Base-by-base conservation (phyloP, 1,284 basidiomycete species). In the Ustilago trichophora region DNA sequence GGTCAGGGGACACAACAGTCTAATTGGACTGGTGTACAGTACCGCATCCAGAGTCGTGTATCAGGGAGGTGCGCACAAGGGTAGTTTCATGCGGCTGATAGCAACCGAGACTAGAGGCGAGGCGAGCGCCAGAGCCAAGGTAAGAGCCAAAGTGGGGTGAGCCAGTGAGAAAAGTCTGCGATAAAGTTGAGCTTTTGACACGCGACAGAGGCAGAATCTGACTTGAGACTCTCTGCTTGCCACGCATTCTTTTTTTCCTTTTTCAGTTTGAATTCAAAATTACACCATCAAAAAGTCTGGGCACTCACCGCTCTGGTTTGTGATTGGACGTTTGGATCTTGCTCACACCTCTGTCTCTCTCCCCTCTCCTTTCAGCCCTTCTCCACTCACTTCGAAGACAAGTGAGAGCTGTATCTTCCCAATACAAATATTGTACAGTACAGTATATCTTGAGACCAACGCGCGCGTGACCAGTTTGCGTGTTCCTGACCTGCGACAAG, bases 51-150 rank as follows among this genome's bases (percentile, higher is more conserved):
- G 18, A 5, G 13, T 21, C 10, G 37, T 24, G 7, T 29, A 13
- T 13, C 27, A 29, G 13, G 27, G 7, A 13, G 27, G 27, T 29
- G 27, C 27, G 27, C 27, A 29, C 8, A 29, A 29, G 27, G 13
- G 7, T 29, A 29, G 27, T 26, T 36, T 42, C 48, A 50, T 41
- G 38, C 48, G 36, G 21, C 40, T 27, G 50, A 52, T 52, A 52
- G 37, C 46, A 49, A 40, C 13, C 35, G 45, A 47, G 33, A 26
- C 40, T 16, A 29, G 13, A 31, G 25, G 45, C 45, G 22, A 47
- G 13, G 18, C n/a, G n/a, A n/a, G n/a, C n/a, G n/a, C n/a, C n/a
- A 27, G n/a, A 42, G 40, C 24, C 40, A 27, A 42, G 27, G 27
- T 27, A 37, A 15, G 37, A 24, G 12, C 27, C 18, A 24, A 48